Percentiles rank a stretch among this genome's conserved stretches.
Evolutionary conservation across 164 flowering plant genomes (phyloP).

Genomic region (Brasenia schreberi): DNA sequence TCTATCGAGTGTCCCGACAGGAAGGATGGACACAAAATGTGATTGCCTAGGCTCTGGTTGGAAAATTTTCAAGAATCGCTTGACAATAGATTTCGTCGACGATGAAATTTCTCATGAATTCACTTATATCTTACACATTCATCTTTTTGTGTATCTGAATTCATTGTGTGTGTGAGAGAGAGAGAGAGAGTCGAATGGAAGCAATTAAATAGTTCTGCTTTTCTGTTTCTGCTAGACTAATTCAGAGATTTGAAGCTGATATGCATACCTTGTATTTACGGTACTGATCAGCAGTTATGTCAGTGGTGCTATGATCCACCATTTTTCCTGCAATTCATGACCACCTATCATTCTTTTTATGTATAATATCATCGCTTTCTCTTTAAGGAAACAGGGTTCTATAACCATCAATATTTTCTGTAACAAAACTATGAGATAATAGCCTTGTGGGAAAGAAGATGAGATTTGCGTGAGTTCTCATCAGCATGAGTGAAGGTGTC

Average conservation of each 20-base stretch:
- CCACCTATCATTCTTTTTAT: neutral
- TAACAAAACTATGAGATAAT: too few species aligned
- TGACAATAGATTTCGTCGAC: too few species aligned
- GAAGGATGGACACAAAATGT: too few species aligned
- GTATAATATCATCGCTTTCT: neutral
- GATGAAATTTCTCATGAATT: too few species aligned
- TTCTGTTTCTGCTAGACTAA: too few species aligned
- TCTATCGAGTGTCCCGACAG: too few species aligned
- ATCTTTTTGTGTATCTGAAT: too few species aligned
- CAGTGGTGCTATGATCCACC: slow-evolving; percentile 3
- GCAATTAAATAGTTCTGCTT: neutral
- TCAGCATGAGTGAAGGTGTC: slow-evolving; percentile 17
- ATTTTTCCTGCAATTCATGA: slow-evolving; percentile 3
- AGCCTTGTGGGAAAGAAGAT: neutral
- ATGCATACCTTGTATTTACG: slow-evolving; percentile 9
- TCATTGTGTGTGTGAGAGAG: neutral
- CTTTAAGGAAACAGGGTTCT: neutral
- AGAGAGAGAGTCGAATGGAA: neutral
- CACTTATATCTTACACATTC: too few species aligned
- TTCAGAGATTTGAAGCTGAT: neutral
- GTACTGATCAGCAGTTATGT: slow-evolving; percentile 8
- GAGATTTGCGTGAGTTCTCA: neutral
- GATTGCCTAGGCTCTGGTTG: too few species aligned
- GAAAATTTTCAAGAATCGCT: too few species aligned
- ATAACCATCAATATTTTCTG: neutral